These are phyloP conservation scores for Zygosaccharomyces pseudorouxii DNA, from an alignment of 805 yeast species.

Conservation along the genomic window DNA sequence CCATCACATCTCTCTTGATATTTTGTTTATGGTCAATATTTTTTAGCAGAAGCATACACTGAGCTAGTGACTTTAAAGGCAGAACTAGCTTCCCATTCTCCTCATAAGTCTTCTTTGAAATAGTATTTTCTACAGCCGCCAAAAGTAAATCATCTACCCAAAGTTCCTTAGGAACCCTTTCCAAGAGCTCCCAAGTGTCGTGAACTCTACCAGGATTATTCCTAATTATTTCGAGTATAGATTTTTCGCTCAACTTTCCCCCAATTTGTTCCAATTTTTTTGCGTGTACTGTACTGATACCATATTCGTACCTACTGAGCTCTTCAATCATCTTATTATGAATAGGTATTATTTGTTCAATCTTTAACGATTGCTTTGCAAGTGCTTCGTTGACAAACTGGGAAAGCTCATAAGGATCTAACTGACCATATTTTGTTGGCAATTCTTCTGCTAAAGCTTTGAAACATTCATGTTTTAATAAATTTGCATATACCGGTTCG, in stretches of 20 bases:
- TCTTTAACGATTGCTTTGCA: conserved; percentile 5
- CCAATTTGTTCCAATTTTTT: conserved; percentile 26
- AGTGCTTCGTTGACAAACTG: conserved; percentile 15
- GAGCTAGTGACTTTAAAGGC: conserved; percentile 20
- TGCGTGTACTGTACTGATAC: conserved; percentile 32
- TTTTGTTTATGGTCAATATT: conserved; percentile 14
- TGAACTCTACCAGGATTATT: conserved; percentile 52
- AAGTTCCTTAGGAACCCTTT: conserved; percentile 15
- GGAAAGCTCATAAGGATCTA: conserved; percentile 27
- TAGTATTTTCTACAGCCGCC: conserved; percentile 36
- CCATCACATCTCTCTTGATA: conserved; percentile 10
- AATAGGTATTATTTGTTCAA: conserved; percentile 15
- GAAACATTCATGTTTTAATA: conserved; percentile 18
- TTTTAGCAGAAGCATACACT: conserved; percentile 24
- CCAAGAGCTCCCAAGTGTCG: conserved; percentile 44
- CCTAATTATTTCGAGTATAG: conserved; percentile 35
- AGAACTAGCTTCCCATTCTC: conserved; percentile 32
- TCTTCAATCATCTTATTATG: conserved; percentile 31
- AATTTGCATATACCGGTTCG: conserved; percentile 4
- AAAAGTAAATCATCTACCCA: conserved; percentile 26
- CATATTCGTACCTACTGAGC: conserved; percentile 30
- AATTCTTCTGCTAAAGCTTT: conserved; percentile 16
- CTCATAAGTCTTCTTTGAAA: conserved; percentile 39
- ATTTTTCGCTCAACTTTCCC: conserved; percentile 18
- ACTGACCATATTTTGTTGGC: conserved; percentile 1